Base-by-base conservation (phyloP, 2,329 filamentous ascomycete genomes). In the Cladorrhinum sp. region DNA sequence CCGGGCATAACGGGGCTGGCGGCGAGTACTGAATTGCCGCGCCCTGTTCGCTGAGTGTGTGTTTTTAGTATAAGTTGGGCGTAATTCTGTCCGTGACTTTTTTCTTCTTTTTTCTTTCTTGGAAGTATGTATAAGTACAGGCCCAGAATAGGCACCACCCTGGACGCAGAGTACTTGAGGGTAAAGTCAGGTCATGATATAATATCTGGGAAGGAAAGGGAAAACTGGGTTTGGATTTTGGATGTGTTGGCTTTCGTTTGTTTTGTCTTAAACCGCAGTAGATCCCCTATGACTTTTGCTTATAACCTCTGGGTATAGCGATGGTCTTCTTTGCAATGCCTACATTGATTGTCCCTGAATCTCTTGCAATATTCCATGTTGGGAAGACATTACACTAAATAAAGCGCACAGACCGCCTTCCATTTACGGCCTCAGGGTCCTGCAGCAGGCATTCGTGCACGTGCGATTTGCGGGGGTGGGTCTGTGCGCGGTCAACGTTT, bases 1-100 rank as follows among this genome's bases (percentile, higher is more conserved):
- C 77, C 36, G 80, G 80, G 26, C 85, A 87, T 66, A 87, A 87
- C 69, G 85, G 85, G n/a, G 73, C 76, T 23, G 73, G 77, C 50
- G 77, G 76, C 52, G 84, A 85, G 30, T 77, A 77, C 53, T 86
- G 83, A 53, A 7, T 8, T 18, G n/a, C 42, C n/a, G 18, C 42
- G n/a, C 42, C 42, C 6, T 28, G 10, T 48, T 20, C 4, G 23
- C 2, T 57, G n/a, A 28, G 9, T 9, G 9, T 28, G 26, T 28
- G 26, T 28, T 52, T 53, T n/a, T 46, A 14, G 16, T 46, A 39
- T 51, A 18, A 8, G 20, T 10, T 55, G 28, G 51, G 36, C 10
- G 36, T 7, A n/a, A 2, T 36, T 18, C 12, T 46, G 24, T n/a
- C 14, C 42, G 14, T 48, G 49, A 28, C 21, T 28, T 60, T 39